Evolutionary conservation across 495 filamentous ascomycete species (phyloP).

Genomic region (Penicillium riverlandense): DNA sequence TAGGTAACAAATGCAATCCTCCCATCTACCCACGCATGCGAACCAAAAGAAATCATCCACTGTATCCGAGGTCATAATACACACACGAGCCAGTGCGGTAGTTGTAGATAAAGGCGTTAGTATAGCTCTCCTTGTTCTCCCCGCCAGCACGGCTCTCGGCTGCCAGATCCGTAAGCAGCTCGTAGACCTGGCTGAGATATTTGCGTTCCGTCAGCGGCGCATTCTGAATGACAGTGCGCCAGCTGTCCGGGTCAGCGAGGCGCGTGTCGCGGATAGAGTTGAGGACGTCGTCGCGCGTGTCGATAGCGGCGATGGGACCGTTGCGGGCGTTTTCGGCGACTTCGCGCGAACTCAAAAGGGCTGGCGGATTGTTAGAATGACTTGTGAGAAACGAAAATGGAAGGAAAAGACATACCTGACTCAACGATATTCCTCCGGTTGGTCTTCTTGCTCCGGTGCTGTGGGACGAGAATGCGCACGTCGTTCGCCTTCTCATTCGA

Average conservation of each 20-base stretch:
- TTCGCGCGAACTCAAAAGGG: slow-evolving; percentile 54
- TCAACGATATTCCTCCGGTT: slow-evolving; percentile 82
- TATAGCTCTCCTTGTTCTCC: slow-evolving; percentile 41
- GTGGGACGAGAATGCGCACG: slow-evolving; percentile 73
- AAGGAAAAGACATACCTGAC: slow-evolving; percentile 38
- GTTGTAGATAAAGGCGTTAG: slow-evolving; percentile 76
- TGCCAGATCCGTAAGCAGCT: slow-evolving; percentile 58
- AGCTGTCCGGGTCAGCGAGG: slow-evolving; percentile 76
- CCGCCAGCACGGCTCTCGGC: slow-evolving; percentile 33
- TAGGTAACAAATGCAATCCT: slow-evolving; percentile 2
- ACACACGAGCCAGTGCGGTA: slow-evolving; percentile 68
- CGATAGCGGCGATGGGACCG: slow-evolving; percentile 79
- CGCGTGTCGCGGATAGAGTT: slow-evolving; percentile 68
- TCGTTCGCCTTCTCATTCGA: slow-evolving; percentile 52
- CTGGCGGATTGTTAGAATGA: slow-evolving; percentile 19
- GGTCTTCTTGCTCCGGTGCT: slow-evolving; percentile 81
- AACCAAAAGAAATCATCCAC: slow-evolving; percentile 15
- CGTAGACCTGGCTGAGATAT: slow-evolving; percentile 82
- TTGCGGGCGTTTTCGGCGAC: slow-evolving; percentile 58
- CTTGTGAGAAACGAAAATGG: neutral
- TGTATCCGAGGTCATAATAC: slow-evolving; percentile 60
- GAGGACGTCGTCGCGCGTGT: slow-evolving; percentile 80
- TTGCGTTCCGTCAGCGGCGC: slow-evolving; percentile 71
- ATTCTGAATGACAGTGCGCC: slow-evolving; percentile 74
- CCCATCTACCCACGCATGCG: neutral